Conservation (phyloP, 2,329 filamentous ascomycete genomes). For the Aspergillus intermedius region DNA sequence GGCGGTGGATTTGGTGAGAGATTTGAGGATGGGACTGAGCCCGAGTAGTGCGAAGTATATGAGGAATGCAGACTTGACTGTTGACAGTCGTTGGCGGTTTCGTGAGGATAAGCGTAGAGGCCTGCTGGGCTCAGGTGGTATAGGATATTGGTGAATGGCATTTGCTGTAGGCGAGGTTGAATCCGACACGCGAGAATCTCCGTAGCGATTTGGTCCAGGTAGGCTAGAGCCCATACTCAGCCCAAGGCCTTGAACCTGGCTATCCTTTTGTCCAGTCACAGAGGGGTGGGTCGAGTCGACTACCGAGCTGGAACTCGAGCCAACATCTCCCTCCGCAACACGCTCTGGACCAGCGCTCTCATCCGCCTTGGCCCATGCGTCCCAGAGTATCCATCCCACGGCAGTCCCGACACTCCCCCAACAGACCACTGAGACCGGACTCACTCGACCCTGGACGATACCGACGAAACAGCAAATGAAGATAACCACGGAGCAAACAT, state of each 20-base stretch:
- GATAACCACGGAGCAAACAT: slow-evolving; percentile 89
- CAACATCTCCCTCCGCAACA: slow-evolving; percentile 29
- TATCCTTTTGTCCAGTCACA: slow-evolving; percentile 20
- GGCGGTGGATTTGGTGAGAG: slow-evolving; percentile 85
- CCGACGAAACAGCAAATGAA: slow-evolving; percentile 91
- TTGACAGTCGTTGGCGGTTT: slow-evolving; percentile 62
- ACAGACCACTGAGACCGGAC: slow-evolving; percentile 79
- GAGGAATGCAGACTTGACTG: slow-evolving; percentile 83
- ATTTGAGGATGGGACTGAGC: slow-evolving; percentile 91
- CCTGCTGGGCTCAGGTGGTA: slow-evolving; percentile 17
- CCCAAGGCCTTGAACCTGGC: slow-evolving; percentile 37
- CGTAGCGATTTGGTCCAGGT: slow-evolving; percentile 23
- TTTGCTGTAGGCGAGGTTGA: slow-evolving; percentile 32
- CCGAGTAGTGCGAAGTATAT: slow-evolving; percentile 92
- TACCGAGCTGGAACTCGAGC: slow-evolving; percentile 36
- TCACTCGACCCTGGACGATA: slow-evolving; percentile 81
- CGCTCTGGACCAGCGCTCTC: slow-evolving; percentile 32
- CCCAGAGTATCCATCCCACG: slow-evolving; percentile 84
- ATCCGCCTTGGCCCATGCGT: slow-evolving; percentile 75
- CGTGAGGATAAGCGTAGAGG: slow-evolving; percentile 43
- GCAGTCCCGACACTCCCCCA: slow-evolving; percentile 78
- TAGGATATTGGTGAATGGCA: slow-evolving; percentile 15
- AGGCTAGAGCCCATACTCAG: slow-evolving; percentile 35
- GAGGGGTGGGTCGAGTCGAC: slow-evolving; percentile 25
- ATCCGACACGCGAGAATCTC: slow-evolving; percentile 33